Evolutionary conservation across 2,329 filamentous ascomycete species (phyloP), one percentile per base, ranked within the genome.

Genomic region (Botrytis aclada): DNA sequence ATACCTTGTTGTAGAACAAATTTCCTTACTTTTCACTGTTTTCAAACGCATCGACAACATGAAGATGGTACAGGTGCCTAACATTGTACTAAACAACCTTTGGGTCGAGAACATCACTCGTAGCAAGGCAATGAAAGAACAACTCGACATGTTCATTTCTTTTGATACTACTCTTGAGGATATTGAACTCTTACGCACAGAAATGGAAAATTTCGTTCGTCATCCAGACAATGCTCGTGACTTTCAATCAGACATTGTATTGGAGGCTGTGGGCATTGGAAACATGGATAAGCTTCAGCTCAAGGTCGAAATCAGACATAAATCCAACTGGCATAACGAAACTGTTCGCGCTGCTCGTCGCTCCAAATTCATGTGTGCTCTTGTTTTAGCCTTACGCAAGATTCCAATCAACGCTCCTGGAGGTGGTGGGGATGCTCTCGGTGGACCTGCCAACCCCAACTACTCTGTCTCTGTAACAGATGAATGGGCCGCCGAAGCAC

Each of bases 331-430:
- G 93, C 89, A 93, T 77, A 94, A 98, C 82, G 95, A 97, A 77
- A 87, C 88, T 1, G 87, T 98, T 58, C 92, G 95, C 58, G 91
- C 91, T 29, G 88, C 92, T 10, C 90, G 95, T 70, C 90, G 95
- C 74, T 97, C 93, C 81, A 98, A 97, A 83, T 98, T 99, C 84
- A 97, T 98, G 90, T 97, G 95, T 80, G 96, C 96, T 0, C 85
- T 99, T 73, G 91, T 96, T 7, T 83, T 94, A 14, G 94, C 95
- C 5, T 84, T 98, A 73, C 93, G 94, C 83, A 94, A 92, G 83
- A 87, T 99, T 29, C 95, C 95, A 16, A 95, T 99, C 80, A 88
- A 93, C 78, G 90, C 85, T 32, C 95, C 95, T 72, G 94, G 92
- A 58, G 94, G 92, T 74, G 93, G 90, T 72, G 84, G 84, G 72